Evolutionary conservation across 208 protist genomes (phyloP), one percentile per base, ranked within the genome.

Genomic region (Blechomonas ayalai): DNA sequence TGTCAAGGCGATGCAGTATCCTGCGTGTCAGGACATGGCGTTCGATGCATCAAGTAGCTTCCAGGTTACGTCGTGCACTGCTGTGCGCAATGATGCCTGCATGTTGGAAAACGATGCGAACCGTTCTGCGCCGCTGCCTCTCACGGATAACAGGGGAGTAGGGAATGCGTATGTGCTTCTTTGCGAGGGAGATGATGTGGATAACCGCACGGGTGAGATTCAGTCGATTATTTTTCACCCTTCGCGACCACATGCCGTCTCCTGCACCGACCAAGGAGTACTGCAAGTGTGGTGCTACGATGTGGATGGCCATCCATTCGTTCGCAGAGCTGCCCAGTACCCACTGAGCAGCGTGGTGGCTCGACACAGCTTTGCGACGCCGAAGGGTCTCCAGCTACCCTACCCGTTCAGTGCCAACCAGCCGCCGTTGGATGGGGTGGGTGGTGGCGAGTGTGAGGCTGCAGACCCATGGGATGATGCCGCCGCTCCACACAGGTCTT

Each of bases 201-300:
- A 7, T 20, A 44, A 54, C 13, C 38, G 15, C 36, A 12, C 35
- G 27, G 60, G 60, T 15, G 34, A 13, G n/a, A 31, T 67, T 29
- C 45, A 60, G 36, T 47, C 53, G 4, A 28, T 74, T 6, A 45
- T 77, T 10, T 85, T 90, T 47, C 75, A 90, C 52, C 72, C 75
- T 10, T 66, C 69, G 20, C 59, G 66, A 49, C 67, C 54, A 16
- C 51, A 79, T 25, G 47, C 80, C 29, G 46, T 82, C 22, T 73
- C 69, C 37, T 65, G 53, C 29, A 82, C 81, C 26, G 67, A 64
- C 23, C 66, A 68, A 7, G 75, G 73, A 4, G 41, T 75, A 33
- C 46, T 84, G 47, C 70, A 73, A 22, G 67, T 79, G 37, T 90
- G 81, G 81, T 63, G 51, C 8, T 75, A 75, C 51, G 52, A 59